Evolutionary conservation across 2,329 filamentous ascomycete genomes (phyloP).

Genomic region (Penicillium decumbens): DNA sequence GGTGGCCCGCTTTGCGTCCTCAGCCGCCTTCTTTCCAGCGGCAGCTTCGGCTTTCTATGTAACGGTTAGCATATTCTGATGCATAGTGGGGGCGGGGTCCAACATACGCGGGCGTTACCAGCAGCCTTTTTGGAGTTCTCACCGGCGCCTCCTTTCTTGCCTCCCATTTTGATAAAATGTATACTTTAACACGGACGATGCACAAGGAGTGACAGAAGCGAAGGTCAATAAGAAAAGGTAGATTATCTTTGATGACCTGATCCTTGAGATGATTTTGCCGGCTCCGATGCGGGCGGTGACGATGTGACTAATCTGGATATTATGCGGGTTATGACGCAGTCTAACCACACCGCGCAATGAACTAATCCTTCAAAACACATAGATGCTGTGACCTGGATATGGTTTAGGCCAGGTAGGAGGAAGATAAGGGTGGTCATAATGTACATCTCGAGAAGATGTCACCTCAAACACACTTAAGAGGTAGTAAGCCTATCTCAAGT

Average conservation of each 20-base stretch:
- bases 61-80: conserved; percentile 14
- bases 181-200: conserved; percentile 1
- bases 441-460: too few species aligned
- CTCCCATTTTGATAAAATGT: conserved; percentile 55
- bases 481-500: too few species aligned
- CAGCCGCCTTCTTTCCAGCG: conserved; percentile 69
- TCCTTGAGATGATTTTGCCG: conserved; percentile 23
- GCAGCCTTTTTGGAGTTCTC: conserved; percentile 86
- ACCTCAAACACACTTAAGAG: too few species aligned
- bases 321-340: too few species aligned
- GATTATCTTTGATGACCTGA: conserved; percentile 21
- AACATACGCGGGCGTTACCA: conserved; percentile 63
- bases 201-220: conserved; percentile 2
- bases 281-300: conserved; percentile 23
- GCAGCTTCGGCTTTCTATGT: conserved; percentile 80
- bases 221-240: conserved; percentile 10
- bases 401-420: too few species aligned
- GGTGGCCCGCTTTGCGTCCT: conserved; percentile 61
- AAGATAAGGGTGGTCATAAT: too few species aligned
- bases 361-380: too few species aligned
- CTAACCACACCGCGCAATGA: too few species aligned
- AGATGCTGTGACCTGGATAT: too few species aligned
- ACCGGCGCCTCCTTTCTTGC: conserved; percentile 56
- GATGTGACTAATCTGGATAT: conserved; percentile 4
- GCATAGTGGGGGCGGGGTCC: conserved; percentile 27